A percentile compares a stretch with the other conserved stretches of the same genome.
These are phyloP conservation scores for Darksidea phi DNA, from an alignment of 495 filamentous ascomycete species.

Conservation along the genomic window DNA sequence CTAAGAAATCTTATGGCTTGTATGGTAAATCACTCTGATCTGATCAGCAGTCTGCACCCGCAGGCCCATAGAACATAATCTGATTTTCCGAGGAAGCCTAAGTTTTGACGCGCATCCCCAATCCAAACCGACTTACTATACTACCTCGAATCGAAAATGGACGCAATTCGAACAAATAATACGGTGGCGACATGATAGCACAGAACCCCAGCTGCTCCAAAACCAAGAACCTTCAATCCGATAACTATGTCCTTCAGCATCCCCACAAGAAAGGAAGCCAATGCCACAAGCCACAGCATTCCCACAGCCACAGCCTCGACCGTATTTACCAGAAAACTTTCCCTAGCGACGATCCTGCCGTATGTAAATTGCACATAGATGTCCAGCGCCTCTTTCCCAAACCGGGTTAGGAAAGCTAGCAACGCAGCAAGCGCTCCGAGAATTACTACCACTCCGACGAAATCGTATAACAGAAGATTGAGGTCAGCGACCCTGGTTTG, in stretches of 20 bases:
- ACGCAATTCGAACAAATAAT: no score
- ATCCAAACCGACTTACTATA: no score
- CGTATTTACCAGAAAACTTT: neutral
- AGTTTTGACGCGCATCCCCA: no score
- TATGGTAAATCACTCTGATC: no score
- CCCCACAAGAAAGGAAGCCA: neutral
- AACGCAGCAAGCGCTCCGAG: neutral
- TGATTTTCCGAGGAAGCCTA: no score
- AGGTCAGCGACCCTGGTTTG: conserved; percentile 2
- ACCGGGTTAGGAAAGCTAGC: neutral
- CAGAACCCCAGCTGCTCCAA: neutral
- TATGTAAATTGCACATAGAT: neutral
- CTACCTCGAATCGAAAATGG: no score
- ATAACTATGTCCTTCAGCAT: neutral
- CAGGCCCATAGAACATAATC: no score
- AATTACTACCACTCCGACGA: neutral
- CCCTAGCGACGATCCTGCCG: neutral
- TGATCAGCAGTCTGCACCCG: no score
- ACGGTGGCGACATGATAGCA: no score
- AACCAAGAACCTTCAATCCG: neutral
- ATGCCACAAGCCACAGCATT: neutral
- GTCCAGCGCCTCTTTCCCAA: neutral
- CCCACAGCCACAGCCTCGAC: no score
- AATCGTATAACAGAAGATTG: neutral
- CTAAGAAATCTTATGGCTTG: no score